Evolutionary conservation across 106 monocot genomes (phyloP).

Genomic region (Platanthera zijinensis): DNA sequence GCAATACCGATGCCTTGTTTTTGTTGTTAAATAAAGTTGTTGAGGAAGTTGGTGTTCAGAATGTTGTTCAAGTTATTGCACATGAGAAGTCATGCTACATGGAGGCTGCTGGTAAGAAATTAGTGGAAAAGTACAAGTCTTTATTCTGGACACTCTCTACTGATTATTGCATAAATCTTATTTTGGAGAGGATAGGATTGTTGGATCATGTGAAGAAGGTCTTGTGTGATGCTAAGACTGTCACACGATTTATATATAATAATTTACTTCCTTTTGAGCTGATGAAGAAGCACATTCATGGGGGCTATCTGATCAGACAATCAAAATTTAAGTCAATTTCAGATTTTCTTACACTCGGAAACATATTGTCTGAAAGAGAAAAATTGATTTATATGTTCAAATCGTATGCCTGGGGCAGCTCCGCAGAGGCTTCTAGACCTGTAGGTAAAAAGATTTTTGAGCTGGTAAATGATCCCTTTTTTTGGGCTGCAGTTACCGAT

Average conservation of each 20-base stretch:
- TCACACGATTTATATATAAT: constrained; percentile 63
- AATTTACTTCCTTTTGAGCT: constrained; percentile 36
- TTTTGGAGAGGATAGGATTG: constrained; percentile 50
- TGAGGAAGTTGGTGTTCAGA: constrained; percentile 48
- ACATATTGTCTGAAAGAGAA: constrained; percentile 44
- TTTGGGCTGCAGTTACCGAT: constrained; percentile 56
- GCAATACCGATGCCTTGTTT: constrained; percentile 45
- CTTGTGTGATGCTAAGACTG: constrained; percentile 32
- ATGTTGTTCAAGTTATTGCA: constrained; percentile 64
- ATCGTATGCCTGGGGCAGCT: constrained; percentile 34
- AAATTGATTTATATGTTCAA: constrained; percentile 52
- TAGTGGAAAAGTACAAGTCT: constrained; percentile 39
- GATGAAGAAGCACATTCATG: constrained; percentile 36
- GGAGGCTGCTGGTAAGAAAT: constrained; percentile 49
- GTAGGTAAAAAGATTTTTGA: constrained; percentile 29
- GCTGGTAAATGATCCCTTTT: constrained; percentile 31
- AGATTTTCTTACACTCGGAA: constrained; percentile 45
- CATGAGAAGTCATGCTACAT: constrained; percentile 45
- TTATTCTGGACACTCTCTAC: constrained; percentile 56
- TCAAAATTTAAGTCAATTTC: constrained; percentile 43
- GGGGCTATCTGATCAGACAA: constrained; percentile 26
- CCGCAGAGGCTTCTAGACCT: constrained; percentile 36
- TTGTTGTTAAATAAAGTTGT: constrained; percentile 35
- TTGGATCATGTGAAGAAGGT: constrained; percentile 43
- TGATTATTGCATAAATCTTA: constrained; percentile 59